Evolutionary conservation across 108 stramenopile genomes (phyloP).

Genomic region (Chaetoceros tenuissimus): DNA sequence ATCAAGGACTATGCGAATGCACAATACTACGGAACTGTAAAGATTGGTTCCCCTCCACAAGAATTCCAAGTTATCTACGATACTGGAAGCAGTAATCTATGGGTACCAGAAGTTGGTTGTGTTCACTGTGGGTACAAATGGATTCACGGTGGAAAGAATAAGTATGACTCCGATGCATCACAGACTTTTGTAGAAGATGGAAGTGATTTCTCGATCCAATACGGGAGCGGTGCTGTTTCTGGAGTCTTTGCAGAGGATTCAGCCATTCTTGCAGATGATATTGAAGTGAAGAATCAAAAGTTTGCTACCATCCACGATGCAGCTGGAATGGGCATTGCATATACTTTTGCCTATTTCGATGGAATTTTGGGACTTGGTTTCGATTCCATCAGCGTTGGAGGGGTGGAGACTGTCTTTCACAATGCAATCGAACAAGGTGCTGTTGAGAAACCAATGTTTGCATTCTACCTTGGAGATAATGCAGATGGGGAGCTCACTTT

Average conservation of each 20-base stretch:
- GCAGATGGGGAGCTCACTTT: constrained; percentile 90
- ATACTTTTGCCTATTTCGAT: constrained; percentile 92
- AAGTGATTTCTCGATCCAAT: constrained; percentile 82
- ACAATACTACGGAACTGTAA: constrained; percentile 66
- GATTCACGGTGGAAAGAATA: constrained; percentile 43
- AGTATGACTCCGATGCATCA: constrained; percentile 49
- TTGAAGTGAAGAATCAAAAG: constrained; percentile 51
- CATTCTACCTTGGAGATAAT: constrained; percentile 94
- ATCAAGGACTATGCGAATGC: constrained; percentile 89
- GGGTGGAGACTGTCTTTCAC: constrained; percentile 86
- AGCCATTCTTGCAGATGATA: constrained; percentile 66
- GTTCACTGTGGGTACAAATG: constrained; percentile 43
- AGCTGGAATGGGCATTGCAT: constrained; percentile 95
- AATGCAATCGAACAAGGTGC: constrained; percentile 81
- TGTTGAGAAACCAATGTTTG: constrained; percentile 78
- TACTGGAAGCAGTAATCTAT: constrained; percentile 94
- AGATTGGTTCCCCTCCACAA: constrained; percentile 80
- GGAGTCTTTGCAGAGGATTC: constrained; percentile 66
- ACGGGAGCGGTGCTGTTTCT: constrained; percentile 81
- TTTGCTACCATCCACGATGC: constrained; percentile 91
- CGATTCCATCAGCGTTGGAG: constrained; percentile 78
- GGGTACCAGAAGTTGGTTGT: constrained; percentile 91
- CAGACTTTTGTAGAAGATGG: constrained; percentile 46
- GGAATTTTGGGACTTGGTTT: constrained; percentile 98
- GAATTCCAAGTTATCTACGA: constrained; percentile 93